These are phyloP conservation scores for Fusarium agapanthi DNA, from an alignment of 2,329 filamentous ascomycete genomes.

Conservation along the genomic window DNA sequence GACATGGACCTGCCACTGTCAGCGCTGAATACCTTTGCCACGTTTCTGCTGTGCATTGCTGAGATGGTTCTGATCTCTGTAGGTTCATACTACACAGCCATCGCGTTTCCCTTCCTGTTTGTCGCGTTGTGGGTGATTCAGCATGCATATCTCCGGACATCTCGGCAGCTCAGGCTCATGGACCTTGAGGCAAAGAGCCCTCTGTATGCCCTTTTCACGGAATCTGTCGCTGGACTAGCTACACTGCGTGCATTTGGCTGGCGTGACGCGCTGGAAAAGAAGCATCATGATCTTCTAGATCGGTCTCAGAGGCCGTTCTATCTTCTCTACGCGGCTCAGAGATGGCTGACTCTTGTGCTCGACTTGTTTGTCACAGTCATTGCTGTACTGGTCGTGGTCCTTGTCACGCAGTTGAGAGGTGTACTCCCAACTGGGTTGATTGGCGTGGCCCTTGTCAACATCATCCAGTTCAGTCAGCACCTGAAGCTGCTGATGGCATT, in stretches of 20 bases:
- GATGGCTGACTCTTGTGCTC: conserved; percentile 39
- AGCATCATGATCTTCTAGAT: conserved; percentile 49
- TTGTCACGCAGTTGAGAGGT: conserved; percentile 30
- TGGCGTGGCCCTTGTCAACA: conserved; percentile 40
- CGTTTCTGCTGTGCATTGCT: conserved; percentile 31
- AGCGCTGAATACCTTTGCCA: conserved; percentile 36
- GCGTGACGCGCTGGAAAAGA: conserved; percentile 48
- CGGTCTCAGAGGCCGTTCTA: conserved; percentile 58
- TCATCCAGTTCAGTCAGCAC: conserved; percentile 44
- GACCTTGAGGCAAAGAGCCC: conserved; percentile 61
- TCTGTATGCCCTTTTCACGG: conserved; percentile 59
- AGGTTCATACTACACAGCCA: conserved; percentile 28
- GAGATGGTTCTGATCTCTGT: conserved; percentile 33
- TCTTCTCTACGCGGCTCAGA: conserved; percentile 46
- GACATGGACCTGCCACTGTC: conserved; percentile 48
- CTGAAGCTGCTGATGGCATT: conserved; percentile 45
- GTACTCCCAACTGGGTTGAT: conserved; percentile 21
- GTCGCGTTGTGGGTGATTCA: conserved; percentile 24
- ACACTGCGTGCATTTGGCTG: conserved; percentile 61
- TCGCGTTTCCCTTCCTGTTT: conserved; percentile 23
- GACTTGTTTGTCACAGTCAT: conserved; percentile 35
- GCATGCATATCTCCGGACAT: conserved; percentile 55
- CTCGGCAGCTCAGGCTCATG: conserved; percentile 60
- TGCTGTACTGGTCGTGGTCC: conserved; percentile 27
- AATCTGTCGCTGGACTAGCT: conserved; percentile 55